Evolutionary conservation across 805 yeast species (phyloP).

Genomic region (Metschnikowia shivogae): DNA sequence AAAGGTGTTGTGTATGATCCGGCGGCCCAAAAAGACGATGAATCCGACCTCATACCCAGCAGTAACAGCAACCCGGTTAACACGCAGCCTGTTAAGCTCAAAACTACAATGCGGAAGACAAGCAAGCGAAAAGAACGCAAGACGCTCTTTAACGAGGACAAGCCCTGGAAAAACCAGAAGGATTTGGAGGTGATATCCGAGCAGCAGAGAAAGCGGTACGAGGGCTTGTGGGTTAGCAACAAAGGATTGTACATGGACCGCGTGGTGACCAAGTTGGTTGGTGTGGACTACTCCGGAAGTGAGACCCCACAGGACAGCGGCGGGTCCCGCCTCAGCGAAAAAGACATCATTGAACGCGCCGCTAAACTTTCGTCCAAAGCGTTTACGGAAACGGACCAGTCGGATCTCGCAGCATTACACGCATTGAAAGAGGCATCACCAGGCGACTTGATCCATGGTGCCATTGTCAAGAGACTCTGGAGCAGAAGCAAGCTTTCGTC

Average conservation of each 20-base stretch:
- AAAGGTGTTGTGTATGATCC: conserved; percentile 12
- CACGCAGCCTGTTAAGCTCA: conserved; percentile 34
- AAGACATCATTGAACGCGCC: conserved; percentile 17
- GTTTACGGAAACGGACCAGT: conserved; percentile 20
- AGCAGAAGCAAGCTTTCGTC: conserved; percentile 65
- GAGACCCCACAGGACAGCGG: conserved; percentile 4
- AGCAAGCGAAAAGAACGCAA: conserved; percentile 36
- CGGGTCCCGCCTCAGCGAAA: conserved; percentile 15
- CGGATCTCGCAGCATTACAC: conserved; percentile 28
- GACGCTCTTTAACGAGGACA: conserved; percentile 68
- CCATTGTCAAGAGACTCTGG: conserved; percentile 80
- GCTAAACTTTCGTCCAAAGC: conserved; percentile 25
- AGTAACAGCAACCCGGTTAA: conserved; percentile 2
- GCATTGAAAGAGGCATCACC: conserved; percentile 24
- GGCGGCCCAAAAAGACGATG: conserved; percentile 3
- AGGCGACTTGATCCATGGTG: conserved; percentile 45
- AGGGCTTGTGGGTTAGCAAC: conserved; percentile 91
- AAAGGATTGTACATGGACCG: conserved; percentile 55
- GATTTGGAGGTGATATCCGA: conserved; percentile 50
- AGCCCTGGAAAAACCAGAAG: conserved; percentile 90
- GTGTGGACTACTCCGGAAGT: conserved; percentile 27
- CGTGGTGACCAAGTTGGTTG: conserved; percentile 30
- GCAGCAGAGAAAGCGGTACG: conserved; percentile 81
- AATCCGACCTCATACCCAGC: conserved; percentile 4
- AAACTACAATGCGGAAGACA: conserved; percentile 49